Base-by-base conservation (phyloP, 169 alveolate species). In the Amoebophrya sp. region DNA sequence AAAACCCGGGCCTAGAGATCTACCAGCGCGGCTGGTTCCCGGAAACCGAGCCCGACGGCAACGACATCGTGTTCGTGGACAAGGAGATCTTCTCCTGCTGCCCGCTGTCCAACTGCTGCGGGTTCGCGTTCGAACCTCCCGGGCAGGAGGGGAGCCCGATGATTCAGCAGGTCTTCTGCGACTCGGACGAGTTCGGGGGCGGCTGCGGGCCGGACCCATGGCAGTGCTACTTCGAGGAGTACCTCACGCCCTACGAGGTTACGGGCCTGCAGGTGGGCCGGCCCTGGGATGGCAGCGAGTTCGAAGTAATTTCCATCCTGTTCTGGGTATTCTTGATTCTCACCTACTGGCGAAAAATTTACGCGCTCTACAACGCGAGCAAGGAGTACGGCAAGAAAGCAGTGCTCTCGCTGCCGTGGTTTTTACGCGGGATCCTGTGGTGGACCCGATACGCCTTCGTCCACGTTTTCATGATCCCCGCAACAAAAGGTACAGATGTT, bases 21-120 rank as follows among this genome's bases (percentile, higher is more conserved):
- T 66, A 66, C 83, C 83, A 66, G 83, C 83, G 29, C 35, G 83
- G 83, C 39, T 66, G 83, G 83, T 66, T 66, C 83, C 83, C 83
- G 29, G 83, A 66, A 3, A n/a, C 35, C 32, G 10, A 66, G 35
- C 35, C 83, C 32, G 35, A 66, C 10, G 29, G 38, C 39, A 3
- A 2, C 10, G 83, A n/a, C 35, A 25, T 25, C 32, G 83, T 66
- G 35, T 66, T 66, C 18, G 83, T n/a, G 83, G 83, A 66, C 10
- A 2, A 66, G 38, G 38, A 66, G 1, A 7, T 66, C 32, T 66
- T 66, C 35, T 0, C 2, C 35, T 66, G 83, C 83, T 66, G 83
- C 83, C 83, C 83, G 35, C 83, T 66, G 35, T 2, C 1, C 35
- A 66, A n/a, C 35, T 66, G 83, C 83, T 66, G 83, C 83, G 83